A percentile compares a stretch with the other conserved stretches of the same genome.
Conservation (phyloP, 305 asterid species). For the Stenogyne calaminthoides region DNA sequence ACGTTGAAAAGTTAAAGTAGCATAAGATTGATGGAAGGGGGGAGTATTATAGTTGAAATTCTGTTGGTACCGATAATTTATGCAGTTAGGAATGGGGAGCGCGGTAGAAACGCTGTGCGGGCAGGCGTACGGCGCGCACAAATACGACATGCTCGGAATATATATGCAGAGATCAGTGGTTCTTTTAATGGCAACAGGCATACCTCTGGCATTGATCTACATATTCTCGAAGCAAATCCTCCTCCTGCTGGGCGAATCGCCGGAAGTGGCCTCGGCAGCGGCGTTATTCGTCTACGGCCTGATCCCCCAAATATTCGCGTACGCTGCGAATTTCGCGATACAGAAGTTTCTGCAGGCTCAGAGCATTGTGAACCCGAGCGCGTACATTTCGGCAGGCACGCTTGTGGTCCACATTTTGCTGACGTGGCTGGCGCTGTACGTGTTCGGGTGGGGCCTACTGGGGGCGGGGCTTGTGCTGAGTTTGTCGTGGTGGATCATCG, state of each 20-base stretch:
- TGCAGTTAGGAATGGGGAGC: constrained; percentile 59
- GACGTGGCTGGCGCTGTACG: constrained; percentile 38
- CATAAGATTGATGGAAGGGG: too few species aligned
- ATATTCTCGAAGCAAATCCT: constrained; percentile 41
- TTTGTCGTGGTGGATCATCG: constrained; percentile 58
- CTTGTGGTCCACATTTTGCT: constrained; percentile 44
- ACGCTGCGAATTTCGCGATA: too few species aligned
- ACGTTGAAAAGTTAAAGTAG: too few species aligned
- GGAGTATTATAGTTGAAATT: too few species aligned
- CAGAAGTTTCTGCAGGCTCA: too few species aligned
- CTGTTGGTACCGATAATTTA: too few species aligned
- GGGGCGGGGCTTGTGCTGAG: constrained; percentile 46
- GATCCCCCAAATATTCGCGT: too few species aligned
- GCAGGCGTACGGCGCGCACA: constrained; percentile 55
- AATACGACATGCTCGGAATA: constrained; percentile 45
- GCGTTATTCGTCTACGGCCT: too few species aligned
- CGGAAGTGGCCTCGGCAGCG: too few species aligned
- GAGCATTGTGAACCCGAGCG: too few species aligned
- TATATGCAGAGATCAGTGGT: constrained; percentile 55
- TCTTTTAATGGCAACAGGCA: constrained; percentile 39
- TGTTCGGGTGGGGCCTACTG: constrained; percentile 49
- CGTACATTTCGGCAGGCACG: constrained; percentile 46
- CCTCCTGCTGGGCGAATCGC: too few species aligned
- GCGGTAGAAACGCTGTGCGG: constrained; percentile 61
- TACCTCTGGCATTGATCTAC: constrained; percentile 39